Percentiles rank a stretch among this genome's conserved stretches.
Evolutionary conservation across 768 basidiomycete genomes (phyloP).

Genomic region (Hericium alpestre): DNA sequence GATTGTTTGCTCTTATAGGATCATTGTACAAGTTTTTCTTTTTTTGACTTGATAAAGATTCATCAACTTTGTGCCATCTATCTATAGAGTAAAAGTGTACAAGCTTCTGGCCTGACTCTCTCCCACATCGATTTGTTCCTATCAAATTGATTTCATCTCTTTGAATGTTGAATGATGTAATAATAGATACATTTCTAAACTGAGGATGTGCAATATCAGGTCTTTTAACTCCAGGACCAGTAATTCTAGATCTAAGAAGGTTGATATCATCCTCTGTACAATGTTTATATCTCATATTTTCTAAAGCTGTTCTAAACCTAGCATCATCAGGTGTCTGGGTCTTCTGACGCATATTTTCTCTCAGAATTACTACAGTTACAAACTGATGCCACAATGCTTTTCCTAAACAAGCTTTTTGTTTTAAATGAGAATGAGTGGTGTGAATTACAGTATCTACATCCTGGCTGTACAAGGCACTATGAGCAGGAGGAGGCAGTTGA

Average conservation of each 20-base stretch:
- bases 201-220: conserved; percentile 8
- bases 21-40: background rate
- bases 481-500: conserved; percentile 26
- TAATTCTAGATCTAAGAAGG: conserved; percentile 21
- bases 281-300: conserved; percentile 28
- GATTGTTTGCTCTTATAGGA: background rate
- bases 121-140: conserved; percentile 22
- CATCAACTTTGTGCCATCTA: background rate
- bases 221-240: conserved; percentile 5
- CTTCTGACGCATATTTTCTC: conserved; percentile 13
- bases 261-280: conserved; percentile 29
- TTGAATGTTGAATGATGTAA: conserved; percentile 26
- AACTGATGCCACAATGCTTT: conserved; percentile 13
- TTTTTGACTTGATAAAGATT: background rate
- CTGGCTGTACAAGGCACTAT: conserved; percentile 13
- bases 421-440: background rate
- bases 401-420: conserved; percentile 8
- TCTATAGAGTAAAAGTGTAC: conserved; percentile 19
- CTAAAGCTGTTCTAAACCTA: conserved; percentile 20
- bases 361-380: conserved; percentile 12
- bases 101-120: conserved; percentile 19
- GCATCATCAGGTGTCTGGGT: conserved; percentile 15
- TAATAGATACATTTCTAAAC: conserved; percentile 28
- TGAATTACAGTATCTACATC: background rate
- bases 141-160: conserved; percentile 29